Conservation (phyloP, 2,329 filamentous ascomycete genomes). For the Diaporthe sp. region DNA sequence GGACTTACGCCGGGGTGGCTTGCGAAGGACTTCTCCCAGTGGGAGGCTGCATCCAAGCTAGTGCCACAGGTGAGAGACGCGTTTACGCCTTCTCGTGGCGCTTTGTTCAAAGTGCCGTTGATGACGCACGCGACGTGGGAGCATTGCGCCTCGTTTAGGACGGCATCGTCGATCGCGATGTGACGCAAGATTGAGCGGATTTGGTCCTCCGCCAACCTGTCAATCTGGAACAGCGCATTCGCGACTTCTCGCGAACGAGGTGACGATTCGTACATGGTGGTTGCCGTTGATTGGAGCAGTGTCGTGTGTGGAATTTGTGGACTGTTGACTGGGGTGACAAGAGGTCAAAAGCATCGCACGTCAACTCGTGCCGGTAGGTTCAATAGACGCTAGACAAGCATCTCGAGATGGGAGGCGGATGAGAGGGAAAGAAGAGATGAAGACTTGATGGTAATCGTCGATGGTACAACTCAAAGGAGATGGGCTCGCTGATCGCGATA, state of each 20-base stretch:
- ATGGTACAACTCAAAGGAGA: too few species aligned
- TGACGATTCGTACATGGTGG: background rate
- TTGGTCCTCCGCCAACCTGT: background rate
- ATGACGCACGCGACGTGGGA: conserved; percentile 14
- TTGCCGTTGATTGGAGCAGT: background rate
- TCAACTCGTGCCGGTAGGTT: background rate
- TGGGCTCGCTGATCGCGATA: background rate
- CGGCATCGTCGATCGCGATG: conserved; percentile 6
- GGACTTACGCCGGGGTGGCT: conserved; percentile 17
- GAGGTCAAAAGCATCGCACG: background rate
- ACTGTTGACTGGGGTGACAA: background rate
- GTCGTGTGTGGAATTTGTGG: fast-evolving
- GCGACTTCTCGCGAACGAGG: background rate
- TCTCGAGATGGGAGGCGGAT: background rate
- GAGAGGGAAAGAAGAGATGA: background rate
- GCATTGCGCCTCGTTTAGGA: conserved; percentile 8
- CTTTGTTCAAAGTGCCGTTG: conserved; percentile 4
- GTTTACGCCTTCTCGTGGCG: background rate
- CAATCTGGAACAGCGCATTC: conserved; percentile 4
- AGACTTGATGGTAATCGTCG: background rate
- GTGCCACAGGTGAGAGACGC: background rate
- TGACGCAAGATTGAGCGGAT: background rate
- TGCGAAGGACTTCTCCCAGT: conserved; percentile 7
- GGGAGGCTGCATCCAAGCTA: background rate
- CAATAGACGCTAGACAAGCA: background rate